Base-by-base conservation (phyloP, 179 eudicot species). In the Silene vulgaris region DNA sequence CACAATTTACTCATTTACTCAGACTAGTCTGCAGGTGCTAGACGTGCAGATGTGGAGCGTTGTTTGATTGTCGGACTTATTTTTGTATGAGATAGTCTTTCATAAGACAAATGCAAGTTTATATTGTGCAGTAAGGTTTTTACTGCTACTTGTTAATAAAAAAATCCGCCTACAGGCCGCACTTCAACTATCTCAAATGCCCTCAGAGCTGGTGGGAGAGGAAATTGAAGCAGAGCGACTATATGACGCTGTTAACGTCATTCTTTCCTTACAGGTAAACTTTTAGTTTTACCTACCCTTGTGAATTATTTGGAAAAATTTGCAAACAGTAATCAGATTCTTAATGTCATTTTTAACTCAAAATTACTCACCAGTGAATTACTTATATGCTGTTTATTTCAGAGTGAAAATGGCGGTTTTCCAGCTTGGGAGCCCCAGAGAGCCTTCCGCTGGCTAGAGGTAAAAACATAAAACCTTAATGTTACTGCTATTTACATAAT, bases 381-480 rank as follows among this genome's bases (percentile, higher is more conserved):
- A 57, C 23, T 62, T 12, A 6, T 17, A 50, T 74, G 69, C 13
- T 40, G 2, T 37, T 54, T 13, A n/a, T 54, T 52, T 45, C 78
- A 90, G 96, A 89, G 93, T 76, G 67, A 74, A 65, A 89, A 79
- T 79, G 96, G 96, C 26, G 96, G 96, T 43, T 83, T 85, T 52
- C 77, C 91, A 35, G 96, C 89, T 65, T 90, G 96, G 96, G 96
- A 89, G 77, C 93, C 96, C 2, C 81, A 76, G 35, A 68, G 90
- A 78, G 85, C 93, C 17, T 86, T 75, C 40, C 71, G 78, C 6
- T 90, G 89, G 87, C 69, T 90, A 20, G 96, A 90, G 93, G 93
- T 88, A 79, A 62, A 21, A 0, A 16, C 78, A 71, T 56, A 21
- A 3, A 16, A 37, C 20, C 2, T 54, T 2, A 13, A 26, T 4